Evolutionary conservation across 225 moss, liverwort and hornwort genomes (phyloP).

Genomic region (Polytrichum commune): DNA sequence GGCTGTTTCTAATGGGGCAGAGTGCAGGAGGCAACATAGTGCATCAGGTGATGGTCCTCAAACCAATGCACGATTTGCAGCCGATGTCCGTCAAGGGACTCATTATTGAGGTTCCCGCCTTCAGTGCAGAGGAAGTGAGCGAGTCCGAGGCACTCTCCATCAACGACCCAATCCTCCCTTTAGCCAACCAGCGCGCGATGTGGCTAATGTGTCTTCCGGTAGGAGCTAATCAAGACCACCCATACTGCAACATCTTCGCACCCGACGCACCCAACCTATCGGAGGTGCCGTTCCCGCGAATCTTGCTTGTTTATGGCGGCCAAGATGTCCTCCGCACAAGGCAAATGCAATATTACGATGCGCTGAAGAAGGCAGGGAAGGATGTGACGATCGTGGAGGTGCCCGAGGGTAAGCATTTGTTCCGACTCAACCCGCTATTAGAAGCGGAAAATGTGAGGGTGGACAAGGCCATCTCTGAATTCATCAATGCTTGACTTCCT

Average conservation of each 20-base stretch:
- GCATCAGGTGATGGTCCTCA: slow-evolving; percentile 1
- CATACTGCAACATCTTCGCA: not conserved
- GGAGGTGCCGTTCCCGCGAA: not conserved
- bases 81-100: not conserved
- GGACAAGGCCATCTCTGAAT: not conserved
- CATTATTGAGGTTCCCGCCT: not conserved
- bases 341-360: not conserved
- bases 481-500: not conserved
- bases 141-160: not conserved
- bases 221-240: slow-evolving; percentile 1
- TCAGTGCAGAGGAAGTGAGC: not conserved
- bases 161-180: not conserved
- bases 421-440: not conserved
- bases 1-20: slow-evolving; percentile 1
- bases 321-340: not conserved
- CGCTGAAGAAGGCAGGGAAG: slow-evolving; percentile 4
- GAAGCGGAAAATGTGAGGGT: not conserved
- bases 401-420: not conserved
- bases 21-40: slow-evolving; percentile 7
- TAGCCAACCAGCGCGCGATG: no score
- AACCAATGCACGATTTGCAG: not conserved
- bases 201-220: not conserved
- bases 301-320: not conserved
- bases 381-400: slow-evolving; percentile 2
- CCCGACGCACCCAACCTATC: not conserved